A percentile compares a stretch with the other conserved stretches of the same genome.
Conservation (phyloP, 2,329 filamentous ascomycete species). For the Volutella citrinella region DNA sequence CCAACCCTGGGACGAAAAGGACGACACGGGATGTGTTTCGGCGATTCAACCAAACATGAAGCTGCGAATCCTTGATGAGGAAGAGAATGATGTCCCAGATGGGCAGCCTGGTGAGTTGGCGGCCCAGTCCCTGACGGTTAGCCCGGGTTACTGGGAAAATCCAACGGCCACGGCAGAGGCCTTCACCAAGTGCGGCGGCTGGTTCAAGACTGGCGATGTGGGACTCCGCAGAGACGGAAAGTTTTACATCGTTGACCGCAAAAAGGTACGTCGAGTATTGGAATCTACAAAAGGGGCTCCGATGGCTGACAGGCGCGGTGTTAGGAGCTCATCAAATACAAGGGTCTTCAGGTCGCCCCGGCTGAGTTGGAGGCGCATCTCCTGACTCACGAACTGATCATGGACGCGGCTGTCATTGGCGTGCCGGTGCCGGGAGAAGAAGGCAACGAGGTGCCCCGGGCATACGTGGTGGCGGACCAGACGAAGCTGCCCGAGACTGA, state of each 20-base stretch:
- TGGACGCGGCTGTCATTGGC: conserved; percentile 61
- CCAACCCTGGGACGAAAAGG: conserved; percentile 36
- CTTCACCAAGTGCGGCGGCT: conserved; percentile 49
- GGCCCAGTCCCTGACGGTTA: conserved; percentile 58
- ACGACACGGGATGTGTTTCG: too few species aligned
- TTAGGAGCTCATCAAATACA: conserved; percentile 57
- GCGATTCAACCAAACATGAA: too few species aligned
- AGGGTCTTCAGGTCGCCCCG: conserved; percentile 65
- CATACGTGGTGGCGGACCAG: conserved; percentile 29
- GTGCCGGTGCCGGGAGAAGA: conserved; percentile 46
- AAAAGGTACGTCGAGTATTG: too few species aligned
- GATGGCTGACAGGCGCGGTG: neutral
- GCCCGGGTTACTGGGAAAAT: conserved; percentile 70
- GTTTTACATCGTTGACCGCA: conserved; percentile 77
- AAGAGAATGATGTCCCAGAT: too few species aligned
- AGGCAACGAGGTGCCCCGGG: conserved; percentile 47
- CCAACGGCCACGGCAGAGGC: conserved; percentile 60
- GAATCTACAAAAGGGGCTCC: neutral
- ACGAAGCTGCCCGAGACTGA: conserved; percentile 22
- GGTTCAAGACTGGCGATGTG: conserved; percentile 79
- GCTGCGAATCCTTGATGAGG: too few species aligned
- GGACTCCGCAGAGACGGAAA: conserved; percentile 67
- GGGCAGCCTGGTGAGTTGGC: conserved; percentile 39
- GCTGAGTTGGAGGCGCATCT: conserved; percentile 57
- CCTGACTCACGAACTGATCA: conserved; percentile 36